A percentile compares a stretch with the other conserved stretches of the same genome.
These are phyloP conservation scores for Mycena galopus DNA, from an alignment of 768 basidiomycete species.

Conservation along the genomic window DNA sequence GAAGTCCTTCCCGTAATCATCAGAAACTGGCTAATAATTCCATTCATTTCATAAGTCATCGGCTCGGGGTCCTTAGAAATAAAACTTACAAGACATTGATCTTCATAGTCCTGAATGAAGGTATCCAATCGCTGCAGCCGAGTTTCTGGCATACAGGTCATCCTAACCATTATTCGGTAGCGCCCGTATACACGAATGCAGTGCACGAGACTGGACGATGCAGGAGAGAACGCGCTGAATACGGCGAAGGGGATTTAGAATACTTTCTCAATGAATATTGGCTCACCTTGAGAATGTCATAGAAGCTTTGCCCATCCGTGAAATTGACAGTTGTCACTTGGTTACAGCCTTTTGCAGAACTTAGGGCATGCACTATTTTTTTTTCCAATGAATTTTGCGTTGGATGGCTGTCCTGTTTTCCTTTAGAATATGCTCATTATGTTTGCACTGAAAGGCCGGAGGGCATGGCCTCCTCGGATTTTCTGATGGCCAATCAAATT, in stretches of 20 bases:
- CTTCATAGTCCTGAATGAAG: constrained; percentile 8
- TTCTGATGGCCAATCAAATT: no score
- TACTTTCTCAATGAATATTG: neutral
- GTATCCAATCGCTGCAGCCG: constrained; percentile 33
- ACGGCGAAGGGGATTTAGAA: neutral
- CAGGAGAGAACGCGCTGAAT: constrained; percentile 44
- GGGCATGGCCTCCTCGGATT: no score
- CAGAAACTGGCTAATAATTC: neutral
- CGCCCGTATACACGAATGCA: constrained; percentile 42
- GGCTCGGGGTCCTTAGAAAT: neutral
- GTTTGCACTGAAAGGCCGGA: no score
- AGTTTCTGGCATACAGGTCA: constrained; percentile 43
- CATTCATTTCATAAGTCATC: no score
- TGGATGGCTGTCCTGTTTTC: no score
- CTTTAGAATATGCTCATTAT: no score
- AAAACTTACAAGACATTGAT: neutral
- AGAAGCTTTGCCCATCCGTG: constrained; percentile 46
- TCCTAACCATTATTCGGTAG: constrained; percentile 42
- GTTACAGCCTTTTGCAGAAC: constrained; percentile 48
- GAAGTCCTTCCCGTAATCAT: constrained; percentile 16
- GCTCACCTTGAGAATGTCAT: constrained; percentile 45
- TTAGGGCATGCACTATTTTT: no score
- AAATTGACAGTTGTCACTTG: constrained; percentile 43
- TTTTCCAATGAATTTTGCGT: no score
- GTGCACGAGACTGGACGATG: constrained; percentile 44